Percentiles rank a stretch among this genome's conserved stretches.
phyloP scores from a whole-genome alignment of 2,329 filamentous ascomycete genomes.

The Chaetomium olivaceum region DNA sequence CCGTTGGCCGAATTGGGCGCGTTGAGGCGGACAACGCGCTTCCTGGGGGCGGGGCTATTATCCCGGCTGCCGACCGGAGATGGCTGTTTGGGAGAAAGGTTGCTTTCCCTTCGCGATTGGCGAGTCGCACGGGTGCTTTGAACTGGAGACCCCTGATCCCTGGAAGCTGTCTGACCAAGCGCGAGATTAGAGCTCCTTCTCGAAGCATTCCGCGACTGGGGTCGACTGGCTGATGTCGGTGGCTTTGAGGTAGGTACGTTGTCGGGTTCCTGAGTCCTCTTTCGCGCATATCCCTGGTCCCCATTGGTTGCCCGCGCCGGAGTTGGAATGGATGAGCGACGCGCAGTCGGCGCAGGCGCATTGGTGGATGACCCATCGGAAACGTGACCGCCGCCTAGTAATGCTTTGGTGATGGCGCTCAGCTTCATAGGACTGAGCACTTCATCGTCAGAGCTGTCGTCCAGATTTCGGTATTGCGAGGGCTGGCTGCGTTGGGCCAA shows the following conservation, averaged over 20 bases:
- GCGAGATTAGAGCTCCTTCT: constrained; percentile 9
- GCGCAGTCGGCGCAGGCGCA: neutral
- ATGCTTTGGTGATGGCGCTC: constrained; percentile 85
- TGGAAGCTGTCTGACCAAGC: neutral
- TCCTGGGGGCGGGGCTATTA: constrained; percentile 53
- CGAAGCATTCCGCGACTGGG: neutral
- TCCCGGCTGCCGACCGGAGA: constrained; percentile 52
- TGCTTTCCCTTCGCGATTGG: neutral
- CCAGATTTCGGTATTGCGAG: constrained; percentile 48
- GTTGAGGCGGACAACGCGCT: constrained; percentile 59
- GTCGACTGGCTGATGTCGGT: neutral
- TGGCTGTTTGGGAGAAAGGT: neutral
- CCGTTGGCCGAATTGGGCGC: constrained; percentile 44
- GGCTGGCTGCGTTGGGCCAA: constrained; percentile 48
- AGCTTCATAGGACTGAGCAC: constrained; percentile 90
- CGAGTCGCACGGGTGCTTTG: neutral
- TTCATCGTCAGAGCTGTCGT: constrained; percentile 94
- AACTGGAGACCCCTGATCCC: constrained; percentile 7
- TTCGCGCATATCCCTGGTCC: constrained; percentile 16
- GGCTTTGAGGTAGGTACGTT: neutral
- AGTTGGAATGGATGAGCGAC: constrained; percentile 10
- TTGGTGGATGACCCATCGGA: constrained; percentile 38
- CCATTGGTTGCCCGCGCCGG: neutral
- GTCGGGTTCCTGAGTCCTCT: neutral
- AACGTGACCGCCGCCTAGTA: constrained; percentile 54